These are phyloP conservation scores for Geranium brycei DNA, from an alignment of 345 rosid species.

Conservation along the genomic window DNA sequence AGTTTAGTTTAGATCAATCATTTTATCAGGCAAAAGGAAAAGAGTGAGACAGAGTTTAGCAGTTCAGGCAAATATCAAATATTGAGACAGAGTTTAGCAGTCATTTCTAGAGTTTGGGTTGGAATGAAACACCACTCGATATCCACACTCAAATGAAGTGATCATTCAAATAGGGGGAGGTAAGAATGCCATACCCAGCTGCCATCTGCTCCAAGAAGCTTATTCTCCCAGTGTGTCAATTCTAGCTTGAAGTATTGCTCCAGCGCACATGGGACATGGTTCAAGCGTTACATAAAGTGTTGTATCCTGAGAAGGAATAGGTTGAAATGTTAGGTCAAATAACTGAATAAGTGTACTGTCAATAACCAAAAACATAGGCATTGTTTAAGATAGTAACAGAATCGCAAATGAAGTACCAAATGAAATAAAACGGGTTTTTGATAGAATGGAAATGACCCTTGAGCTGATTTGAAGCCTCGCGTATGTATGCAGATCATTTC, in stretches of 20 bases:
- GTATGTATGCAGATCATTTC: slow-evolving; percentile 91
- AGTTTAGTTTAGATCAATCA: no score
- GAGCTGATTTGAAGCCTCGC: slow-evolving; percentile 72
- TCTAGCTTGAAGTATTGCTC: slow-evolving; percentile 95
- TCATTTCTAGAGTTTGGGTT: no score
- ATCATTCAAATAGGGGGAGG: no score
- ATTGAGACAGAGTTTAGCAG: no score
- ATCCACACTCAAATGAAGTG: no score
- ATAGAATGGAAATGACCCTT: slow-evolving; percentile 33
- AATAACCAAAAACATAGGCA: no score
- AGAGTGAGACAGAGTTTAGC: no score
- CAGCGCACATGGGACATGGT: slow-evolving; percentile 98
- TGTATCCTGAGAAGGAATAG: slow-evolving; percentile 36
- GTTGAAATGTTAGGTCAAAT: not conserved
- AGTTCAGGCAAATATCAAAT: no score
- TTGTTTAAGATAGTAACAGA: not conserved
- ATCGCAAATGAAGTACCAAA: not conserved
- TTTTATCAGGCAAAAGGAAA: no score
- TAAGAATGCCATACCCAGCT: no score
- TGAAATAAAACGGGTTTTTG: not conserved
- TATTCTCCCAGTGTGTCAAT: slow-evolving; percentile 90
- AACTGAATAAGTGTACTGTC: not conserved
- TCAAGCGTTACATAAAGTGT: slow-evolving; percentile 91
- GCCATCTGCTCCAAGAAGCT: slow-evolving; percentile 96
- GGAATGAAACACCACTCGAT: no score